A percentile compares a stretch with the other conserved stretches of the same genome.
Evolutionary conservation across 2,329 filamentous ascomycete species (phyloP).

Genomic region (Aspergillus ustus): DNA sequence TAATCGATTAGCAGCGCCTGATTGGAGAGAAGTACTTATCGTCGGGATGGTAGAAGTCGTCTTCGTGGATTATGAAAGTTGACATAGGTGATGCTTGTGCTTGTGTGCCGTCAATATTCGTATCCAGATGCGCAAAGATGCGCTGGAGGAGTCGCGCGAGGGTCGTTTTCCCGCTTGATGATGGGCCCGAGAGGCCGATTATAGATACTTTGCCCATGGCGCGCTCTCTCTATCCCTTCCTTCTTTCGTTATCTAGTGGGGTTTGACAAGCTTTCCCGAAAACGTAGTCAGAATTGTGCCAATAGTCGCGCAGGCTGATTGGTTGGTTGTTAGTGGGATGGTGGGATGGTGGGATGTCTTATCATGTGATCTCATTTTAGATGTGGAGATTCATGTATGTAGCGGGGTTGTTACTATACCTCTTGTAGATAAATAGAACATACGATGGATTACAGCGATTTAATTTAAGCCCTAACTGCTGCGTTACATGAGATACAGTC

Average conservation of each 20-base stretch:
- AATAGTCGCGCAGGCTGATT: background rate
- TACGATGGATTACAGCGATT: too few relatives aligned
- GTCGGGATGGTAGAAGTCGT: slow-evolving; percentile 93
- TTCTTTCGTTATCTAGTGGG: background rate
- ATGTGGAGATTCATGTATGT: background rate
- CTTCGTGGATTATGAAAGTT: slow-evolving; percentile 83
- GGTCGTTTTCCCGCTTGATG: slow-evolving; percentile 93
- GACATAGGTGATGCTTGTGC: slow-evolving; percentile 20
- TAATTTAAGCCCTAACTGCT: background rate
- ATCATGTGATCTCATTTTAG: background rate
- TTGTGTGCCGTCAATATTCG: background rate
- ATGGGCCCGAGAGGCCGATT: slow-evolving; percentile 84
- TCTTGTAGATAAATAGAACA: background rate
- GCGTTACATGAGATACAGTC: too few relatives aligned
- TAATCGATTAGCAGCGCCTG: background rate
- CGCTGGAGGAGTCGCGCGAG: slow-evolving; percentile 81
- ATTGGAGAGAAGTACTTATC: slow-evolving; percentile 57
- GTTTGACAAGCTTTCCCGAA: background rate
- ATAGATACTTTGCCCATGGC: slow-evolving; percentile 53
- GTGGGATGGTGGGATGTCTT: background rate
- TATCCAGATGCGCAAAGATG: slow-evolving; percentile 66
- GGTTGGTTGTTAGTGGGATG: background rate
- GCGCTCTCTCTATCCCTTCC: background rate
- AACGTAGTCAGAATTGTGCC: background rate
- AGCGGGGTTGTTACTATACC: background rate